Evolutionary conservation across 345 rosid species (phyloP).

Genomic region (Rubroshorea leprosula): DNA sequence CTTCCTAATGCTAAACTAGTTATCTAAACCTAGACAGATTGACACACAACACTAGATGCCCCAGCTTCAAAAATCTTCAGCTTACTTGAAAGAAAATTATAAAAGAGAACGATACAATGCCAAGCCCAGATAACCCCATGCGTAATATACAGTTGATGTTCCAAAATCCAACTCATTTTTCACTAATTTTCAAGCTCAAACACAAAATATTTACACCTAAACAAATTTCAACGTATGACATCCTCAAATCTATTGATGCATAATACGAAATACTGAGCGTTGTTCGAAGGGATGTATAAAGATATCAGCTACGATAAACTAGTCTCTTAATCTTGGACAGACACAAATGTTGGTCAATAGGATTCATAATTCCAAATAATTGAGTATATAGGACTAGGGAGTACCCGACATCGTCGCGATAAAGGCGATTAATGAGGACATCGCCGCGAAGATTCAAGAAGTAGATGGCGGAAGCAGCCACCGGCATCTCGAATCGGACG

Average conservation of each 20-base stretch:
- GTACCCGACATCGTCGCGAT: constrained; percentile 98
- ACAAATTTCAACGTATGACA: too few relatives aligned
- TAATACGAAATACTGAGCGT: too few relatives aligned
- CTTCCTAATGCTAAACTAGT: neutral
- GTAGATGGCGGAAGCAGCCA: constrained; percentile 98
- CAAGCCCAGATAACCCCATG: neutral
- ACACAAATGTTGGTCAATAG: neutral
- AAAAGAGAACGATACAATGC: neutral
- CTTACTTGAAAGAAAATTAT: neutral
- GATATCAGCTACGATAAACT: too few relatives aligned
- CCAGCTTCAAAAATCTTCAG: neutral
- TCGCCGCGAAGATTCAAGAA: constrained; percentile 98
- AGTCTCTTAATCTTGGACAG: too few relatives aligned
- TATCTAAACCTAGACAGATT: neutral
- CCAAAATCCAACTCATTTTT: neutral
- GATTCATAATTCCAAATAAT: neutral
- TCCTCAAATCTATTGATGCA: too few relatives aligned
- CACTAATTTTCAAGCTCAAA: neutral
- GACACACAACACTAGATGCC: neutral
- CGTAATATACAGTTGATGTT: neutral
- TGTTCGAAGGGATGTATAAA: too few relatives aligned
- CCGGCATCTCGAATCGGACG: constrained; percentile 80
- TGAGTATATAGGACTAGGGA: constrained; percentile 1
- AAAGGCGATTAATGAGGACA: constrained; percentile 95
- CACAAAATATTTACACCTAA: neutral